Conservation (phyloP, 2,329 filamentous ascomycete genomes). For the Alternaria burnsii region DNA sequence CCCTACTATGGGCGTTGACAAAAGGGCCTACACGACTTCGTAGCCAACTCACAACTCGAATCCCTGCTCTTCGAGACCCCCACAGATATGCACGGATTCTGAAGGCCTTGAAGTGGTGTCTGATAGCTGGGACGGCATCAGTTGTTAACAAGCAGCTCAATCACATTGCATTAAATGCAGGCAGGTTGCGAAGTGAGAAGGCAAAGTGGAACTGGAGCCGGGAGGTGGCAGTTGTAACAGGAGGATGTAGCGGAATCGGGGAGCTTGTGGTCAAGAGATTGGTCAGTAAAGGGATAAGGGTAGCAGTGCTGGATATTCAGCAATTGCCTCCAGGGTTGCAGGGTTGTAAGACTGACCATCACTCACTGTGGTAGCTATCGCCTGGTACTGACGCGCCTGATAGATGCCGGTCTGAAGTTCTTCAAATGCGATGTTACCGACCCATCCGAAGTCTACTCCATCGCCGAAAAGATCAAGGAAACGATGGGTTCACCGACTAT, state of each 20-base stretch:
- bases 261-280: slow-evolving; percentile 40
- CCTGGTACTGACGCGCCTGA: not conserved
- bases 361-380: not conserved
- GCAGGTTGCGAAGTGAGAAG: slow-evolving; percentile 47
- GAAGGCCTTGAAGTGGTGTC: slow-evolving; percentile 40
- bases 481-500: slow-evolving; percentile 42
- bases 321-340: slow-evolving; percentile 38
- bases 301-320: slow-evolving; percentile 48
- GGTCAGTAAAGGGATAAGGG: slow-evolving; percentile 36
- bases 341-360: slow-evolving; percentile 29
- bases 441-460: slow-evolving; percentile 32
- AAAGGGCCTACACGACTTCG: slow-evolving; percentile 39
- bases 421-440: slow-evolving; percentile 48
- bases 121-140: slow-evolving; percentile 44
- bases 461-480: slow-evolving; percentile 35
- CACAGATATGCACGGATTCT: slow-evolving; percentile 28
- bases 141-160: slow-evolving; percentile 42
- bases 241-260: slow-evolving; percentile 51
- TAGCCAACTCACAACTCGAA: slow-evolving; percentile 26
- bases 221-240: slow-evolving; percentile 50
- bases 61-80: slow-evolving; percentile 37
- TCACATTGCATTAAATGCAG: slow-evolving; percentile 50
- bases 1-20: slow-evolving; percentile 45
- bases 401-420: slow-evolving; percentile 42
- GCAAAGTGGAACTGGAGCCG: slow-evolving; percentile 44